Evolutionary conservation across 257 asterid genomes (phyloP), one percentile per base, ranked within the genome.

Genomic region (Solanum piurae): DNA sequence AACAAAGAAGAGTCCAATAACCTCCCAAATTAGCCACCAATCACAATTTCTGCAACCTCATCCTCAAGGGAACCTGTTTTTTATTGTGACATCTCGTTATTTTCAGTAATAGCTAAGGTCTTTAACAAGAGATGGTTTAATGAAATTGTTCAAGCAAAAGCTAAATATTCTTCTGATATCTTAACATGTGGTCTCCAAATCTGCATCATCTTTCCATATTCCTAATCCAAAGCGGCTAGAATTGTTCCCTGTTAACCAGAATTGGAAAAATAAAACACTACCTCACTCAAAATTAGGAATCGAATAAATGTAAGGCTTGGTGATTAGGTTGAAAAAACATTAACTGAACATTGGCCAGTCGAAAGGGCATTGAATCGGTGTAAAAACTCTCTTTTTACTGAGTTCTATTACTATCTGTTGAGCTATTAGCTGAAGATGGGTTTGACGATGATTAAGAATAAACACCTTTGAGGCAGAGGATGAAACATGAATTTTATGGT

Each of bases 181-280:
- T 80, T 73, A 89, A 94, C 99, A 97, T 94, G 90, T 92, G 89
- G 91, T 95, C 96, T 46, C 99, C 99, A 83, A 89, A 90, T 94
- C 98, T 82, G 96, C 98, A 27, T 95, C 98, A 88, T 97, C 98
- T 90, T 94, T 94, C 94, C 91, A 90, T 72, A 95, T 69, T 79
- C 96, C 98, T 49, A 95, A 95, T 88, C 98, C 99, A 71, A 93
- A 89, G 96, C 92, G n/a, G 99, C 98, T 9, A 92, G 82, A 86
- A 94, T 38, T 73, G 98, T 98, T 86, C 98, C 98, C 86, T 89
- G 94, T 20, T 88, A 92, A 86, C 97, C 98, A 87, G 96, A 86
- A 89, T 98, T 97, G 95, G 52, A 76, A 88, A 72, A 88, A 86
- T 86, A 83, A 86, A 13, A 21, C 44, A 88, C 27, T 46, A 5